Evolutionary conservation across 2,329 filamentous ascomycete genomes (phyloP).

Genomic region (Aspergillus brunneoviolaceus): DNA sequence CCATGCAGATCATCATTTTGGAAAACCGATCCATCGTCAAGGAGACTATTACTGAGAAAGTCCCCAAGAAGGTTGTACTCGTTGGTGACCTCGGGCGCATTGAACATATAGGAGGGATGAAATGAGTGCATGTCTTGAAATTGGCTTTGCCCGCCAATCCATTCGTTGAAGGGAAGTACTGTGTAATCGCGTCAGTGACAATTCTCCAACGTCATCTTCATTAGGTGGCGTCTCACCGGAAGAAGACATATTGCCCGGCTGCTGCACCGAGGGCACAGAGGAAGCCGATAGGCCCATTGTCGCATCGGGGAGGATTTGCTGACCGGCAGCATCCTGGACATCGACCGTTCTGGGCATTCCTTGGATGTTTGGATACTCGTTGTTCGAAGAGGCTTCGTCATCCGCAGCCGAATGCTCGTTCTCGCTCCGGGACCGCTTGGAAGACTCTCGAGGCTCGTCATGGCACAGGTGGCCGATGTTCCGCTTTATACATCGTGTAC

Average conservation of each 20-base stretch:
- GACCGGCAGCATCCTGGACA: slow-evolving; percentile 55
- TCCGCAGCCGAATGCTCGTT: slow-evolving; percentile 58
- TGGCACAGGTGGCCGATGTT: slow-evolving; percentile 98
- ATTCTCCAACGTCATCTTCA: slow-evolving; percentile 11
- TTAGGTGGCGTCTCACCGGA: slow-evolving; percentile 61
- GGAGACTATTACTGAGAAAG: slow-evolving; percentile 85
- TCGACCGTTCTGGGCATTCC: slow-evolving; percentile 56
- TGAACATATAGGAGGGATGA: slow-evolving; percentile 93
- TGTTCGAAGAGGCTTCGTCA: slow-evolving; percentile 53
- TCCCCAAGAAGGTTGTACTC: slow-evolving; percentile 97
- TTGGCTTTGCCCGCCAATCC: slow-evolving; percentile 74
- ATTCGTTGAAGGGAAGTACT: slow-evolving; percentile 84
- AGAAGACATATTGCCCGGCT: slow-evolving; percentile 61
- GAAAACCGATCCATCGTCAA: slow-evolving; percentile 76
- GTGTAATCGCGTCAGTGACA: slow-evolving; percentile 30
- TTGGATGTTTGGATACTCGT: slow-evolving; percentile 47
- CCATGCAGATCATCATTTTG: slow-evolving; percentile 65
- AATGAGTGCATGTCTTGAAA: slow-evolving; percentile 94
- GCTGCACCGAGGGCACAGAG: slow-evolving; percentile 62
- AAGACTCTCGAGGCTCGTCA: slow-evolving; percentile 88
- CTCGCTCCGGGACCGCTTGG: slow-evolving; percentile 75
- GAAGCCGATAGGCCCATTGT: slow-evolving; percentile 52
- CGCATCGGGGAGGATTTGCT: slow-evolving; percentile 43
- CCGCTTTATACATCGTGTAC: slow-evolving; percentile 95
- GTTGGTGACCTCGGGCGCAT: slow-evolving; percentile 87